Conservation (phyloP, 2,329 filamentous ascomycete genomes). For the Phaeosphaeriaceae sp. region DNA sequence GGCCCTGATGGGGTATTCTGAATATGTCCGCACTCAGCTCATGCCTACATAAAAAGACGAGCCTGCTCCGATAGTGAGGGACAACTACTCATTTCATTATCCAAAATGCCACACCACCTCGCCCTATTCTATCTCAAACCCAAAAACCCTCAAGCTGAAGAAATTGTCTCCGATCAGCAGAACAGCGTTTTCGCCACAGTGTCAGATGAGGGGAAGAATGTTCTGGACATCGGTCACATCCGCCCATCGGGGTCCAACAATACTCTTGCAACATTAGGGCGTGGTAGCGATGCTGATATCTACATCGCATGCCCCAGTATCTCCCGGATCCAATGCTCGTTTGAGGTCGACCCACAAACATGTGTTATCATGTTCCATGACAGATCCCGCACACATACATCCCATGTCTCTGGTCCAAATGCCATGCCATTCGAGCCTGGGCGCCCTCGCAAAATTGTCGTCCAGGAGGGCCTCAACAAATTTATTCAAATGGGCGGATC, state of each 20-base stretch:
- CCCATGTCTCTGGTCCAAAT: conserved; percentile 19
- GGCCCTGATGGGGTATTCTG: too few species aligned
- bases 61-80: too few species aligned
- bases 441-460: conserved; percentile 18
- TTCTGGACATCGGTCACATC: conserved; percentile 5
- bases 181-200: conserved; percentile 1
- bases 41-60: too few species aligned
- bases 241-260: background rate
- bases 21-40: too few species aligned
- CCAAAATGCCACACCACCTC: background rate
- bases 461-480: conserved; percentile 13
- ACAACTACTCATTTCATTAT: too few species aligned
- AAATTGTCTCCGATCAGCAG: background rate
- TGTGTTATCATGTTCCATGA: conserved; percentile 20
- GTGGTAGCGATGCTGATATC: conserved; percentile 14
- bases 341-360: conserved; percentile 14
- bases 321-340: conserved; percentile 24
- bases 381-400: conserved; percentile 14
- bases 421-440: conserved; percentile 14
- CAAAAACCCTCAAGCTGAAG: background rate
- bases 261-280: conserved; percentile 3
- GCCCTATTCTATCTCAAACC: conserved; percentile 4
- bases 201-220: background rate
- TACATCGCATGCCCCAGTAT: conserved; percentile 16
- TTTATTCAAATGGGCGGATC: conserved; percentile 19